Percentiles rank a stretch among this genome's conserved stretches.
These are phyloP conservation scores for Asterella californica DNA, from an alignment of 225 moss, liverwort and hornwort species.

Conservation along the genomic window DNA sequence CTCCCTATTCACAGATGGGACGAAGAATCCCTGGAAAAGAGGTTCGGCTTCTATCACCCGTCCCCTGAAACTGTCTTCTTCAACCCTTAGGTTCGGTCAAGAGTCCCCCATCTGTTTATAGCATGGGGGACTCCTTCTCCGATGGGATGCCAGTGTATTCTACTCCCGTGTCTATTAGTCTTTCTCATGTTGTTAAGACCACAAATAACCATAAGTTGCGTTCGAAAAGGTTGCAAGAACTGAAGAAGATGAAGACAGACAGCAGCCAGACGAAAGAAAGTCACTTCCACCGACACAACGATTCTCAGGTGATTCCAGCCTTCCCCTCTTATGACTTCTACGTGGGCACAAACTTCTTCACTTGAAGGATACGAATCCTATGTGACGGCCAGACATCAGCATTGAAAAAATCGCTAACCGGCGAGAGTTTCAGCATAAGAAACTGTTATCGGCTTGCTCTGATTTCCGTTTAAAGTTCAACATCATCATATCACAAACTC, in stretches of 20 bases:
- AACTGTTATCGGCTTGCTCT: background rate
- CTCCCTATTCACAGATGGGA: slow-evolving; percentile 43
- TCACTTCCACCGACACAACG: slow-evolving; percentile 37
- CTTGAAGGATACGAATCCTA: too few relatives aligned
- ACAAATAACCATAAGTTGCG: background rate
- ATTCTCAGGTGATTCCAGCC: slow-evolving; percentile 24
- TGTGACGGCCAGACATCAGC: too few relatives aligned
- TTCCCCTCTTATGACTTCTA: too few relatives aligned
- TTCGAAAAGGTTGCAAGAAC: slow-evolving; percentile 21
- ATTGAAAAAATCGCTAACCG: too few relatives aligned
- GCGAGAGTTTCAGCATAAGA: too few relatives aligned
- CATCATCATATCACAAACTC: background rate
- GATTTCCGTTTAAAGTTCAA: background rate
- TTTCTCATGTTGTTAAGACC: background rate
- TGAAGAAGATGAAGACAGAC: slow-evolving; percentile 31
- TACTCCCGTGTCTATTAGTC: too few relatives aligned
- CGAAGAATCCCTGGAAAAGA: slow-evolving; percentile 37
- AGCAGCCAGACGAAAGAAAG: slow-evolving; percentile 37
- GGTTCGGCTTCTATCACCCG: slow-evolving; percentile 20
- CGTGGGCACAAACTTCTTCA: too few relatives aligned
- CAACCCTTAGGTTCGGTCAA: background rate
- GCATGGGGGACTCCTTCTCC: background rate
- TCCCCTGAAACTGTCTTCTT: background rate
- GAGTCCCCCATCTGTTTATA: background rate
- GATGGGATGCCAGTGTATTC: background rate